phyloP scores from a whole-genome alignment of 768 basidiomycete species.

The Suillus subluteus region DNA sequence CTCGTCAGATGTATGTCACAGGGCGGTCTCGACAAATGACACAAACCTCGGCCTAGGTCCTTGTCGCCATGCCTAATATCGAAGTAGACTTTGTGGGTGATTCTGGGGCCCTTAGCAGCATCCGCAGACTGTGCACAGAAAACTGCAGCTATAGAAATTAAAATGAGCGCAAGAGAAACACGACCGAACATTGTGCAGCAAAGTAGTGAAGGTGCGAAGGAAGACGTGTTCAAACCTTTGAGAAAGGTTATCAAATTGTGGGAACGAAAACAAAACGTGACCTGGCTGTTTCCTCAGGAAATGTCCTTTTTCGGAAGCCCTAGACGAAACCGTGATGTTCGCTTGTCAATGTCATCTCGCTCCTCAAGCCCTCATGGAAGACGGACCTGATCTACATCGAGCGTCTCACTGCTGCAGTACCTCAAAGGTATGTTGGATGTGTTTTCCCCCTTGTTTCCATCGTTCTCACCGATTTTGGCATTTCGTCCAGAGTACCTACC shows the following conservation, averaged over 20 bases:
- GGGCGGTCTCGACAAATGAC: constrained; percentile 4
- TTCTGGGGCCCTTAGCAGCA: constrained; percentile 84
- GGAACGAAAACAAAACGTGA: constrained; percentile 15
- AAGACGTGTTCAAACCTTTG: constrained; percentile 25
- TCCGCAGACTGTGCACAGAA: constrained; percentile 75
- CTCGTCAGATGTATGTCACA: background rate
- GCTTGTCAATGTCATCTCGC: too few species aligned
- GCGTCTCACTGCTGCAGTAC: too few species aligned
- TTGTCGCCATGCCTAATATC: constrained; percentile 93
- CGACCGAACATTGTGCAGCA: constrained; percentile 55
- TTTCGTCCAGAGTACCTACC: too few species aligned
- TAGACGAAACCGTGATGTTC: too few species aligned
- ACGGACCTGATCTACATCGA: too few species aligned
- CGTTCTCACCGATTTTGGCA: too few species aligned
- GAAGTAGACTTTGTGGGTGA: constrained; percentile 94
- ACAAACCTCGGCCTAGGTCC: constrained; percentile 78
- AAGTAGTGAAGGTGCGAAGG: constrained; percentile 21
- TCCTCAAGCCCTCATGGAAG: too few species aligned
- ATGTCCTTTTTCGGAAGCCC: too few species aligned
- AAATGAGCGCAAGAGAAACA: constrained; percentile 60
- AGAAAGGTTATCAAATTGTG: constrained; percentile 18
- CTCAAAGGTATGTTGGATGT: too few species aligned
- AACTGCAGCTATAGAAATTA: constrained; percentile 66
- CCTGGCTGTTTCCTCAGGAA: too few species aligned
- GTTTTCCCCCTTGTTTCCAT: too few species aligned